Evolutionary conservation across 2,329 filamentous ascomycete species (phyloP).

Genomic region (Setomelanomma holmii): DNA sequence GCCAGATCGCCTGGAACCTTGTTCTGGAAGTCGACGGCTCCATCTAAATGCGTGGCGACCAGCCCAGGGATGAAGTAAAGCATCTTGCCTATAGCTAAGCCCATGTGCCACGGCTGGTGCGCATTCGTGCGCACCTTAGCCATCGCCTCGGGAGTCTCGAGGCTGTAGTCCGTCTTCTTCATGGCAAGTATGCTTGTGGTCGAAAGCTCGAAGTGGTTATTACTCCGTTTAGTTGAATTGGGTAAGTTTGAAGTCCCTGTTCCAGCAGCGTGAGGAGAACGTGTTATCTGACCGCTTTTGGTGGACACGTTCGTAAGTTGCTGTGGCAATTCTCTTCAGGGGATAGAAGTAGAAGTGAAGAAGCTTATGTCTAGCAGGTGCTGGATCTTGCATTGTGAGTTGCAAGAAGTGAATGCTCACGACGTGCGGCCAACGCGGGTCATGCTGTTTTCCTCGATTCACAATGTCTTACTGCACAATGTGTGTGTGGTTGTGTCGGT

Average conservation of each 20-base stretch:
- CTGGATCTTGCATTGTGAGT: background rate
- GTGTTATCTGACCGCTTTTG: background rate
- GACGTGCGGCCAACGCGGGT: no score
- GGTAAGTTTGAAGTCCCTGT: background rate
- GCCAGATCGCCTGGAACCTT: no score
- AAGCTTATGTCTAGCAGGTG: background rate
- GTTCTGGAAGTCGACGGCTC: background rate
- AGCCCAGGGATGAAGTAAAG: conserved; percentile 10
- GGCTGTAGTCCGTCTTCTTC: conserved; percentile 2
- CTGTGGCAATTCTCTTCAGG: background rate
- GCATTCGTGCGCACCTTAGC: background rate
- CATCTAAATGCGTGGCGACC: conserved; percentile 5
- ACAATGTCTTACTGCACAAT: no score
- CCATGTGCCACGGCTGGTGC: conserved; percentile 9
- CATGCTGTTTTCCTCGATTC: no score
- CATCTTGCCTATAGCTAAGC: conserved; percentile 10
- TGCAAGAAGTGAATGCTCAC: no score
- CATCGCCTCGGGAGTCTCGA: conserved; percentile 4
- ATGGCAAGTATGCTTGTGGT: background rate
- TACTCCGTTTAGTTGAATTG: background rate
- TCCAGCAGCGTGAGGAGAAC: no score
- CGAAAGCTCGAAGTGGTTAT: background rate
- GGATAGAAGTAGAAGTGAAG: background rate
- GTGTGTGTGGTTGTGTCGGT: no score
- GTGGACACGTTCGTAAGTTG: background rate